Conservation (phyloP, 352 stramenopile species). For the Phytophthora ohioensis region DNA sequence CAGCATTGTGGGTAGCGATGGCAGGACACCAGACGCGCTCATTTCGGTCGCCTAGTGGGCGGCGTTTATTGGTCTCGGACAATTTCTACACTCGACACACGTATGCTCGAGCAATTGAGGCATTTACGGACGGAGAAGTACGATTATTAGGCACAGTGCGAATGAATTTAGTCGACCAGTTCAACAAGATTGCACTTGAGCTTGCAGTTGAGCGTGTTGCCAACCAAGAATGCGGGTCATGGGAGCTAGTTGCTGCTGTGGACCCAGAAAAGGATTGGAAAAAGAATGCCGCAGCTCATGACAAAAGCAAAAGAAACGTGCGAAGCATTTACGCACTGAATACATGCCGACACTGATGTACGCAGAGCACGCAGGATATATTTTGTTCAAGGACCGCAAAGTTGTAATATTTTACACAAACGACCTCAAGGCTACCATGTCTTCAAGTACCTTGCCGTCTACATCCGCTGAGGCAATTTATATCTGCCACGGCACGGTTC, state of each 20-base stretch:
- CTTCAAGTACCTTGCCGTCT: no score
- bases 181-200: constrained; percentile 5
- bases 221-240: not conserved
- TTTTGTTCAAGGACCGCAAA: constrained; percentile 4
- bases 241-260: not conserved
- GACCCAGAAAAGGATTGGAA: not conserved
- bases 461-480: constrained; percentile 1
- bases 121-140: not conserved
- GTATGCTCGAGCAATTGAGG: not conserved
- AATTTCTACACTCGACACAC: constrained; percentile 4
- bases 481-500: constrained; percentile 10
- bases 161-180: constrained; percentile 1
- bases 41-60: constrained; percentile 5
- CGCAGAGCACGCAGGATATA: constrained; percentile 9
- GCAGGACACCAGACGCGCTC: no score
- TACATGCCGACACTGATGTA: constrained; percentile 11
- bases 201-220: not conserved
- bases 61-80: constrained; percentile 4
- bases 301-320: not conserved
- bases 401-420: constrained; percentile 16
- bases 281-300: not conserved
- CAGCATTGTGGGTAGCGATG: no score
- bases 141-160: not conserved
- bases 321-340: not conserved
- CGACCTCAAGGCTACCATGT: not conserved